Base-by-base conservation (phyloP, 2,329 filamentous ascomycete species). In the Metarhizium robertsii region DNA sequence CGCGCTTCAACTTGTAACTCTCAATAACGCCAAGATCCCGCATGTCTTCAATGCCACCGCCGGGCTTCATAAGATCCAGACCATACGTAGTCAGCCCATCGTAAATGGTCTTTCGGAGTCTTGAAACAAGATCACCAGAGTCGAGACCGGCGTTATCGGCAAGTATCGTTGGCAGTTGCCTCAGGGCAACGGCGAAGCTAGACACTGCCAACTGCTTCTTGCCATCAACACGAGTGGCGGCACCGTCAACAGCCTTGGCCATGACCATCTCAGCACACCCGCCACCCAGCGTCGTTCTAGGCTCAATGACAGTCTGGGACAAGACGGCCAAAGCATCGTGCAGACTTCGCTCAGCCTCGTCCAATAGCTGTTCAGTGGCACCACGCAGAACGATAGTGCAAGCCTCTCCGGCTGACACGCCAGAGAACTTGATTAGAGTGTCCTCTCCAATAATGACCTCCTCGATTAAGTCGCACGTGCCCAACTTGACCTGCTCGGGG, bases 361-460 rank as follows among this genome's bases (percentile, higher is more conserved):
- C 94, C 29, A 99, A 83, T 40, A 99, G 84, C 74, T 99, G 94
- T 70, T 96, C 92, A 4, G 94, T 97, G 13, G 94, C 95, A 66
- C 94, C 94, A 58, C 94, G 90, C 51, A 99, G 83, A 47, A 99
- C 94, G 64, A 99, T 91, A 2, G 94, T 99, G 79, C 94, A 99
- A 53, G 94, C 94, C 70, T 94, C 81, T 56, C 92, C 94, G 30
- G 90, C 92, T 52, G 91, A 91, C 46, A 96, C 92, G 40, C 94
- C 94, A 3, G 92, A 97, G 74, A 99, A 99, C 69, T 91, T 92
- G 75, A 99, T 96, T 49, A 99, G 76, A 4, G 90, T 96, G 69
- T 99, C 94, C 75, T 99, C 94, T 61, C 94, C 94, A 65, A 99
- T 96, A 64, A 99, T 96, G 46, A 99, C 87, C 74, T 99, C 94